These are phyloP conservation scores for Linnemannia elongata DNA, from an alignment of 192 early-diverging fungal genomes.

Conservation along the genomic window DNA sequence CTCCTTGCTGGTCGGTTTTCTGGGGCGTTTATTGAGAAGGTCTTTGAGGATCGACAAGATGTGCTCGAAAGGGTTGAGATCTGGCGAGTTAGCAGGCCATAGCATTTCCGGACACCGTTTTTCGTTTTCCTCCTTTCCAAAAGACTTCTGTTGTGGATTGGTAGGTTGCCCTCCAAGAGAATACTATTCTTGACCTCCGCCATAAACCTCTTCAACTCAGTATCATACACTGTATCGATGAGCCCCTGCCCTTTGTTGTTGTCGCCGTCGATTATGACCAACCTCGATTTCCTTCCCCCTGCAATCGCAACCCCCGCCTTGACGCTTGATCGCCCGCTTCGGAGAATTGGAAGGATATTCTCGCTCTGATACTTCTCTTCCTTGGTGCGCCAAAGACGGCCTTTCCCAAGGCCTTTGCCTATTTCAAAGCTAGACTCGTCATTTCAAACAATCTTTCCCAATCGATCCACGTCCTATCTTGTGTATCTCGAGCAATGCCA, in stretches of 20 bases:
- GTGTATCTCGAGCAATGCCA: conserved; percentile 14
- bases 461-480: conserved; percentile 9
- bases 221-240: conserved; percentile 13
- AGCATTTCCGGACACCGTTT: conserved; percentile 1
- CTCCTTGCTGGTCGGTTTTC: background rate
- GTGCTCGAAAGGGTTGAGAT: background rate
- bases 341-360: background rate
- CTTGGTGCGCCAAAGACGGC: conserved; percentile 24
- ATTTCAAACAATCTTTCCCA: conserved; percentile 25
- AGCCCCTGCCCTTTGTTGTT: conserved; percentile 16
- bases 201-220: conserved; percentile 5
- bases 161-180: conserved; percentile 6
- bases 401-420: conserved; percentile 14
- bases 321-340: conserved; percentile 16
- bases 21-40: conserved; percentile 2
- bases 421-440: conserved; percentile 30
- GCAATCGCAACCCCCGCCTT: conserved; percentile 35
- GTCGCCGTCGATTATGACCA: conserved; percentile 13
- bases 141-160: background rate
- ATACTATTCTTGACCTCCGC: background rate
- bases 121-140: background rate
- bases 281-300: background rate
- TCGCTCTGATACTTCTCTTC: conserved; percentile 21
- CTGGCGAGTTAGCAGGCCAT: conserved; percentile 17
- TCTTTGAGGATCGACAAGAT: conserved; percentile 11